These are phyloP conservation scores for Daldinia vernicosa DNA, from an alignment of 495 filamentous ascomycete species.

Conservation along the genomic window DNA sequence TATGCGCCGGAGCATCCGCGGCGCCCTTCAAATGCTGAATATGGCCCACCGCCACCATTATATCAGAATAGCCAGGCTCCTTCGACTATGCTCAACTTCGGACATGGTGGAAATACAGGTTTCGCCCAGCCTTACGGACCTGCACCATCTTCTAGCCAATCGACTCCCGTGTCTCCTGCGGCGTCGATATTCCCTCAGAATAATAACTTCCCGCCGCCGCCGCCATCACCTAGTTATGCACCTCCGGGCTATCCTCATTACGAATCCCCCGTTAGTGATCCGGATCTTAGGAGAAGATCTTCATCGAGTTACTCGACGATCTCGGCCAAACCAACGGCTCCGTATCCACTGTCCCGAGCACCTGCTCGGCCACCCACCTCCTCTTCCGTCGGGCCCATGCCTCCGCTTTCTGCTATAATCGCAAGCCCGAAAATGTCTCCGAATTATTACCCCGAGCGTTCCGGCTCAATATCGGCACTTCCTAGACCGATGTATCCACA, in stretches of 20 bases:
- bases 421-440: slow-evolving; percentile 37
- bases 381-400: slow-evolving; percentile 35
- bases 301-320: slow-evolving; percentile 42
- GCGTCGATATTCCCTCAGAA: slow-evolving; percentile 40
- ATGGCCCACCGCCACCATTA: slow-evolving; percentile 56
- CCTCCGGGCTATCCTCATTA: slow-evolving; percentile 39
- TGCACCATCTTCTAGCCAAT: slow-evolving; percentile 38
- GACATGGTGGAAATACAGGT: slow-evolving; percentile 32
- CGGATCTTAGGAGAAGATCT: slow-evolving; percentile 36
- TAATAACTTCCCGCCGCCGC: slow-evolving; percentile 34
- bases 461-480: slow-evolving; percentile 38
- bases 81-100: slow-evolving; percentile 47
- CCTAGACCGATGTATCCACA: slow-evolving; percentile 37
- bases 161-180: slow-evolving; percentile 45
- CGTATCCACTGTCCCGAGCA: slow-evolving; percentile 28
- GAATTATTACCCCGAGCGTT: slow-evolving; percentile 30
- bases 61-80: slow-evolving; percentile 51
- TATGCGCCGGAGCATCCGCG: slow-evolving; percentile 60
- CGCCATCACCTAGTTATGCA: slow-evolving; percentile 40
- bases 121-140: slow-evolving; percentile 46
- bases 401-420: slow-evolving; percentile 35
- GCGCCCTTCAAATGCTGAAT: slow-evolving; percentile 65
- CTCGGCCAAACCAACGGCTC: slow-evolving; percentile 34
- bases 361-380: slow-evolving; percentile 30
- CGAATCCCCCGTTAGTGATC: slow-evolving; percentile 38